phyloP scores from a whole-genome alignment of 257 asterid species.

The Solanum arcanum region DNA sequence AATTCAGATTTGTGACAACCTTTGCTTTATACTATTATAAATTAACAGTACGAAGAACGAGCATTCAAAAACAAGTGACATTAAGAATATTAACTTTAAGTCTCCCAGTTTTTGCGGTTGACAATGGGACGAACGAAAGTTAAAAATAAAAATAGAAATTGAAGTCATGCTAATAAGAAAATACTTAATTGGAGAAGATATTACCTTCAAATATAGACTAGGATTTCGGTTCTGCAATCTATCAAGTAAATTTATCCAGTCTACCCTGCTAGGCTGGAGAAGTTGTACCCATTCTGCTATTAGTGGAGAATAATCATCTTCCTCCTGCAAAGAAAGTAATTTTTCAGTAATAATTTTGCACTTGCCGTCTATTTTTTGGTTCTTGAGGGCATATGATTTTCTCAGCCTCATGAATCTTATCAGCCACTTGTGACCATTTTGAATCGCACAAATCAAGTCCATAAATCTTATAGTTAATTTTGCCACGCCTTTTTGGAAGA shows the following conservation, averaged over 20 bases:
- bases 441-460: conserved; percentile 80
- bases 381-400: conserved; percentile 56
- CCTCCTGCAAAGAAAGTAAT: conserved; percentile 40
- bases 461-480: conserved; percentile 72
- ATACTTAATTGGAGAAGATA: background rate
- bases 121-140: background rate
- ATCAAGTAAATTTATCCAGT: conserved; percentile 74
- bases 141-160: background rate
- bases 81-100: background rate
- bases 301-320: conserved; percentile 54
- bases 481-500: conserved; percentile 89
- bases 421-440: conserved; percentile 80
- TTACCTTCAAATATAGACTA: conserved; percentile 53
- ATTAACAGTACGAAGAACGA: background rate
- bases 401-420: conserved; percentile 63
- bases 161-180: background rate
- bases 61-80: background rate
- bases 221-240: conserved; percentile 34
- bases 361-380: conserved; percentile 59
- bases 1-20: background rate
- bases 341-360: conserved; percentile 63
- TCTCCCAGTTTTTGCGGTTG: background rate
- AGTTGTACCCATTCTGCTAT: conserved; percentile 64
- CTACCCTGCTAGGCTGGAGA: conserved; percentile 68
- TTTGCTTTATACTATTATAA: background rate